Evolutionary conservation across 2,329 filamentous ascomycete species (phyloP), one percentile per base, ranked within the genome.

Genomic region (Diaporthe velutina): DNA sequence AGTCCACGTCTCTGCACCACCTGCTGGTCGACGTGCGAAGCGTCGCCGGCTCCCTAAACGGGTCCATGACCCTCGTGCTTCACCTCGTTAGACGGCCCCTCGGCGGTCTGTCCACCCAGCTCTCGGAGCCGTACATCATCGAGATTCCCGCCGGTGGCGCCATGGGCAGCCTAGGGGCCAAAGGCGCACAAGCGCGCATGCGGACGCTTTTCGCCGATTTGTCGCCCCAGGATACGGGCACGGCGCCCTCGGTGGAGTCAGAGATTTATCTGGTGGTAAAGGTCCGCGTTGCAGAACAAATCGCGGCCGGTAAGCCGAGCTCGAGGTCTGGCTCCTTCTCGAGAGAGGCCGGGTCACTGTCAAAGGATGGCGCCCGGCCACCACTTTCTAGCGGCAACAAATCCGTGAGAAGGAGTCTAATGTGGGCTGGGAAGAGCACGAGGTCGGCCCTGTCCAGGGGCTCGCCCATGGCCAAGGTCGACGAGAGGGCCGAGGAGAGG

Each of bases 191-290:
- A 76, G 89, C 90, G 28, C 92, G 93, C 80, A 90, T 96, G 81
- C 95, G 93, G 80, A 97, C 95, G 0, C 88, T 99, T 2, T 98
- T 98, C 78, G 93, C 95, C 3, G 95, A 98, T 79, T 86, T 99
- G 25, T 95, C 92, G 52, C 90, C 94, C 0, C 90, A 92, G 66
- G 96, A 98, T 79, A 88, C 92, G 74, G 91, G 91, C 33, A 91
- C 92, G 66, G 82, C 86, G 1, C 85, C 89, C 1, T 88, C 93
- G 3, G 88, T 90, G 12, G 93, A 93, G 64, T 90, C 91, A 4
- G 93, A 95, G 70, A 85, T 98, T 28, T 98, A 94, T 81, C 88
- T 99, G 1, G 92, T 98, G 4, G 93, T 97, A 77, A 95, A 94
- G 79, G 90, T 98, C 10, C 89, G 95, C 66, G 89, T 92, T 4